Base-by-base conservation (phyloP, 495 filamentous ascomycete genomes). In the Penicillium lagena region DNA sequence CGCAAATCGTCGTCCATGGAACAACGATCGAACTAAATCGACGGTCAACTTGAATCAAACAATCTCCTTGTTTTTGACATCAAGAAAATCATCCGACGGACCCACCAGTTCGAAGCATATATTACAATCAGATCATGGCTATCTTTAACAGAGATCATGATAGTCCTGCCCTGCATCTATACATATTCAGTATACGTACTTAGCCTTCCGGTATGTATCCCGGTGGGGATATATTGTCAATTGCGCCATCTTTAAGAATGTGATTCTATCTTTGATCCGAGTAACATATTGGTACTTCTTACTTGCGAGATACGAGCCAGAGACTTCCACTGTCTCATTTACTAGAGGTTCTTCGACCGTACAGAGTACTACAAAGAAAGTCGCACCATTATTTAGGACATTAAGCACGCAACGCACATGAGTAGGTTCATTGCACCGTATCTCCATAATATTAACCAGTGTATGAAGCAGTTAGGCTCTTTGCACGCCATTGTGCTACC, bases 401-500 rank as follows among this genome's bases (percentile, higher is more conserved):
- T 35, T 36, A 33, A 30, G n/a, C 17, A 30, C n/a, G 22, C 22
- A 22, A 49, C 41, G 34, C 39, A 35, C 35, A 34, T 36, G 38
- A 30, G 28, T 30, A 32, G 27, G 22, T 45, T 14, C 14, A 45
- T 31, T 17, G n/a, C 27, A 12, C 2, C 33, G 37, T 42, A 38
- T 45, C 14, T 39, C 28, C 30, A 52, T 55, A 48, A 51, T 61
- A 46, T 53, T 43, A 56, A 33, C 37, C 29, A 29, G 44, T 49
- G 47, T 55, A 33, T 45, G 39, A 37, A 39, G 13, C 13, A 40
- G 40, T 22, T 22, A 41, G 40, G 12, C 39, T 45, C 37, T 14
- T 50, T 31, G 40, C 48, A 47, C 48, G 50, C 53, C 56, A 55
- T 54, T 55, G 56, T 62, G 45, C 37, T 27, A 62, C 53, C 31